Evolutionary conservation across 2,329 filamentous ascomycete species (phyloP).

Genomic region (Coniochaeta hoffmannii): DNA sequence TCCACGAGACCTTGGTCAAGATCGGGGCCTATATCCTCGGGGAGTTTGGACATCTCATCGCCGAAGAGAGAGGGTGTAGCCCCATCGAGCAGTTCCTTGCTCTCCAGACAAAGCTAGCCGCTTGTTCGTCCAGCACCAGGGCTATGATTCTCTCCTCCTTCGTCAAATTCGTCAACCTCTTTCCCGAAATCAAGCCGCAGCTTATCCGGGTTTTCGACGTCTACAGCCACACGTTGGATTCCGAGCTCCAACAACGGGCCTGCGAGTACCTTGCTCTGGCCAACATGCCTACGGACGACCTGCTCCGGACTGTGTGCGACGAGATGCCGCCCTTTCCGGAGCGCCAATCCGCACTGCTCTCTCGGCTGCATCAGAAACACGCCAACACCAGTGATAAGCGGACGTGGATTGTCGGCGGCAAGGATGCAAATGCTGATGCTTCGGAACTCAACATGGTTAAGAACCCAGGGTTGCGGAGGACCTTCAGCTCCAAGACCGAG

Average conservation of each 20-base stretch:
- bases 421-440: conserved; percentile 80
- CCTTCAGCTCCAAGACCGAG: conserved; percentile 58
- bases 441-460: conserved; percentile 75
- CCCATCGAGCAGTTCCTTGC: conserved; percentile 97
- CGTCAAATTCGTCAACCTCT: conserved; percentile 96
- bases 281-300: conserved; percentile 78
- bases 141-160: conserved; percentile 95
- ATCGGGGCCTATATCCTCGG: conserved; percentile 94
- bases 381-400: conserved; percentile 88
- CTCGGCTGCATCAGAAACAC: conserved; percentile 89
- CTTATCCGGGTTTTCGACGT: conserved; percentile 82
- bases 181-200: conserved; percentile 96
- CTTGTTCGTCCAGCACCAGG: conserved; percentile 80
- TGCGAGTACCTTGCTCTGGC: conserved; percentile 90
- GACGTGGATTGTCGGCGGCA: conserved; percentile 96
- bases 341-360: conserved; percentile 83
- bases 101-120: conserved; percentile 80
- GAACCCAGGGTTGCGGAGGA: conserved; percentile 74
- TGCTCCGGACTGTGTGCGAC: conserved; percentile 88
- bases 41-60: conserved; percentile 94
- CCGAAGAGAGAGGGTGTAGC: conserved; percentile 84
- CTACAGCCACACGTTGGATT: conserved; percentile 91
- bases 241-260: conserved; percentile 90
- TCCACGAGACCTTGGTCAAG: conserved; percentile 95
- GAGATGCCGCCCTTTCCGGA: conserved; percentile 99